phyloP scores from a whole-genome alignment of 2,329 filamentous ascomycete genomes.

The Harringtonia lauricola region DNA sequence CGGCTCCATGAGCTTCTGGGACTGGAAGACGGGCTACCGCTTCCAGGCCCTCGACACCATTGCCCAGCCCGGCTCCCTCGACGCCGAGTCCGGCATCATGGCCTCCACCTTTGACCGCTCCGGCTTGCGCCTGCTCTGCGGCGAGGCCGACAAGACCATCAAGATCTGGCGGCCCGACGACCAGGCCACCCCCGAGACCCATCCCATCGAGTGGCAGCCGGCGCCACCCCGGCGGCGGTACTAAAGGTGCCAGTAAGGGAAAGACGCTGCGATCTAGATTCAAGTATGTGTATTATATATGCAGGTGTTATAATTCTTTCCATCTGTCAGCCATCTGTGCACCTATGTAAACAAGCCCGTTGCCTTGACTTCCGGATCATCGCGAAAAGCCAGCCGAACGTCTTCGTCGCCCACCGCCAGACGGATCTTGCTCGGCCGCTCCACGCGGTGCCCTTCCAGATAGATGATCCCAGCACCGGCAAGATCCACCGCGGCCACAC shows the following conservation, averaged over 20 bases:
- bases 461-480: constrained; percentile 82
- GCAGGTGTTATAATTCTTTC: no score
- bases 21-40: constrained; percentile 92
- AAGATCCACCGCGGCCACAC: constrained; percentile 65
- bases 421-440: constrained; percentile 78
- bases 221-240: constrained; percentile 68
- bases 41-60: constrained; percentile 87
- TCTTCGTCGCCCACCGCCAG: constrained; percentile 85
- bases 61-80: constrained; percentile 85
- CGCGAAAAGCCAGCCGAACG: constrained; percentile 74
- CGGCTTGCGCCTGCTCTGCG: constrained; percentile 79
- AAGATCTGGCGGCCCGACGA: constrained; percentile 97
- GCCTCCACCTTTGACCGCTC: constrained; percentile 86
- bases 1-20: constrained; percentile 94
- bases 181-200: constrained; percentile 77
- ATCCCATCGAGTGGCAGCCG: constrained; percentile 88
- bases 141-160: constrained; percentile 96
- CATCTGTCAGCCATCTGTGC: no score
- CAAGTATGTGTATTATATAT: no score
- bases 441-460: constrained; percentile 68
- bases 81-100: constrained; percentile 93
- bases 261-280: no score
- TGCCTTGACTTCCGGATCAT: constrained; percentile 77
- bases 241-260: constrained; percentile 26
- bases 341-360: constrained; percentile 47